phyloP scores from a whole-genome alignment of 257 asterid genomes.

The Knoxia roxburghii region DNA sequence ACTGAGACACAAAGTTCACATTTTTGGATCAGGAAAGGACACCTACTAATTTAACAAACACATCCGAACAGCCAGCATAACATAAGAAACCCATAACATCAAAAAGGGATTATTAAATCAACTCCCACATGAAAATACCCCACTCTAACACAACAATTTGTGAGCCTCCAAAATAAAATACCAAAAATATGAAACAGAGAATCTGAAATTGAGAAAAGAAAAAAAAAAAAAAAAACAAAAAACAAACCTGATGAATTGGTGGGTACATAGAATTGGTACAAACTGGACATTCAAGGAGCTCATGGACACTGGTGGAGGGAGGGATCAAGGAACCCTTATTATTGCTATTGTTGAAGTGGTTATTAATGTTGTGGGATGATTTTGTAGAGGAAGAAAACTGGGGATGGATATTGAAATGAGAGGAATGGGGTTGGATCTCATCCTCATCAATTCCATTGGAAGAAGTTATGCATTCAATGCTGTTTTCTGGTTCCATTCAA shows the following conservation, averaged over 20 bases:
- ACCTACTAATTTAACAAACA: background rate
- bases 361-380: slow-evolving; percentile 18
- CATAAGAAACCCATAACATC: background rate
- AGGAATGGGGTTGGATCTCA: slow-evolving; percentile 28
- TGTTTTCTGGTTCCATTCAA: slow-evolving; percentile 34
- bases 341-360: background rate
- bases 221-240: too few species aligned
- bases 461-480: slow-evolving; percentile 41
- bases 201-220: slow-evolving; percentile 2
- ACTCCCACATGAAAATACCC: slow-evolving; percentile 12
- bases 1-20: too few species aligned
- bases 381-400: slow-evolving; percentile 31
- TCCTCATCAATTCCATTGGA: slow-evolving; percentile 33
- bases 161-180: slow-evolving; percentile 4
- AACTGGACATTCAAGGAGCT: slow-evolving; percentile 49
- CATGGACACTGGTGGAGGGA: slow-evolving; percentile 35
- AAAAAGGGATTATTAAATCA: slow-evolving; percentile 12
- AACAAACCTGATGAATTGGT: slow-evolving; percentile 43
- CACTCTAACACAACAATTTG: background rate
- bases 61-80: background rate
- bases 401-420: slow-evolving; percentile 24
- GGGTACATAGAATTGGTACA: slow-evolving; percentile 52
- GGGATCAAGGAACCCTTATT: slow-evolving; percentile 16
- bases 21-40: background rate
- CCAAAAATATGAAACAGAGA: slow-evolving; percentile 5